A percentile compares a stretch with the other conserved stretches of the same genome.
Evolutionary conservation across 2,329 filamentous ascomycete species (phyloP).

Genomic region (Beauveria asiatica): DNA sequence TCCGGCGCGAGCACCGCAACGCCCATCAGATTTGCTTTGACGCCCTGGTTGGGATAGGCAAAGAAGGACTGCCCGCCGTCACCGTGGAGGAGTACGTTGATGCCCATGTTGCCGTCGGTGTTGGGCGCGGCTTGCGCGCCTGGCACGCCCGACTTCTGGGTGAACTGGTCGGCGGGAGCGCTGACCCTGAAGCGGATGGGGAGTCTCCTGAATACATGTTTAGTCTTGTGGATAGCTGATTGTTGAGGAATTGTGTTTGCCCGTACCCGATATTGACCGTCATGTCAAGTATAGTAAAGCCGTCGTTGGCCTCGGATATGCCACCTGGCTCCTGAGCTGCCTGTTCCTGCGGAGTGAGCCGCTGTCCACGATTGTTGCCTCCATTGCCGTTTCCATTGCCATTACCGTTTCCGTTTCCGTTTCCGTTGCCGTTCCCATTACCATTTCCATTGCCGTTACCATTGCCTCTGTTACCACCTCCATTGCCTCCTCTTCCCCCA

Average conservation of each 20-base stretch:
- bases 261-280: conserved; percentile 46
- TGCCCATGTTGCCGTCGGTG: conserved; percentile 31
- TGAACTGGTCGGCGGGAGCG: conserved; percentile 45
- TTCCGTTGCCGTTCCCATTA: neutral
- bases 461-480: neutral
- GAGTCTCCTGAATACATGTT: conserved; percentile 31
- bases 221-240: neutral
- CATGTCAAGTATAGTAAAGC: conserved; percentile 46
- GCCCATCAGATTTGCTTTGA: conserved; percentile 42
- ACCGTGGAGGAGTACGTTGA: conserved; percentile 51
- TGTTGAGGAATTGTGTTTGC: conserved; percentile 10
- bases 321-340: neutral
- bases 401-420: neutral
- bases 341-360: neutral
- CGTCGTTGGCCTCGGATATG: conserved; percentile 39
- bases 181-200: conserved; percentile 48
- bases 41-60: conserved; percentile 47
- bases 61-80: conserved; percentile 53
- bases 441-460: neutral
- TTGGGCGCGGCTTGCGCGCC: conserved; percentile 29
- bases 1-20: conserved; percentile 47
- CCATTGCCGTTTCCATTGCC: neutral
- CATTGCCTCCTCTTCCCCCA: too few relatives aligned
- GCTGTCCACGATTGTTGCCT: neutral
- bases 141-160: conserved; percentile 37